phyloP scores from a whole-genome alignment of 768 basidiomycete species.

The Hypholoma sublateritium region DNA sequence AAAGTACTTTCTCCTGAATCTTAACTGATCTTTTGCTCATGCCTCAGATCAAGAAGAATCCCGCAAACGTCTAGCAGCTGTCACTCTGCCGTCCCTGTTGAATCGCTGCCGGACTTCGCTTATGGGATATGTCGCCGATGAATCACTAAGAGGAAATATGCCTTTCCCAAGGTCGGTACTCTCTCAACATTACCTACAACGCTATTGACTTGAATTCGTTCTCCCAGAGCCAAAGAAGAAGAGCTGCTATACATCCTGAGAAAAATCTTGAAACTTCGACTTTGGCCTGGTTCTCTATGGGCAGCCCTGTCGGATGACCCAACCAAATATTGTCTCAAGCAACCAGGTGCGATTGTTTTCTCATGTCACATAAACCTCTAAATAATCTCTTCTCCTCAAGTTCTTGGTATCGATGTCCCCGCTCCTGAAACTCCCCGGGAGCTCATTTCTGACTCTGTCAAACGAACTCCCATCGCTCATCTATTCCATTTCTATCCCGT shows the following conservation, averaged over 20 bases:
- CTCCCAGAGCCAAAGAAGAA: slow-evolving; percentile 75
- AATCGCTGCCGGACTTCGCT: slow-evolving; percentile 73
- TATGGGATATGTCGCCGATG: slow-evolving; percentile 79
- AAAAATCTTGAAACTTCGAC: slow-evolving; percentile 67
- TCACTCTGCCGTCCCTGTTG: slow-evolving; percentile 71
- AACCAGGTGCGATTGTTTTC: slow-evolving; percentile 46
- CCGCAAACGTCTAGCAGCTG: slow-evolving; percentile 67
- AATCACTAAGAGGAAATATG: slow-evolving; percentile 77
- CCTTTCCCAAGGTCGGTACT: slow-evolving; percentile 76
- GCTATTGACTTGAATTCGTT: background rate
- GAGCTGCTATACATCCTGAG: slow-evolving; percentile 84
- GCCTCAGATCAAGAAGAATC: slow-evolving; percentile 56
- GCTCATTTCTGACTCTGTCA: slow-evolving; percentile 69
- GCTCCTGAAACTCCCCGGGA: slow-evolving; percentile 48
- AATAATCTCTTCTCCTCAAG: slow-evolving; percentile 5
- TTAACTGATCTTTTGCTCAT: background rate
- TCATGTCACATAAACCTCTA: background rate
- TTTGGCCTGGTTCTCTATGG: slow-evolving; percentile 79
- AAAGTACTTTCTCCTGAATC: background rate
- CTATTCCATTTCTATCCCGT: slow-evolving; percentile 86
- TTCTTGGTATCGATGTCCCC: slow-evolving; percentile 28
- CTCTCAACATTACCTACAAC: background rate
- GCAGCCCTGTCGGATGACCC: slow-evolving; percentile 71
- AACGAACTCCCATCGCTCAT: slow-evolving; percentile 77
- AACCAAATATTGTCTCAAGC: slow-evolving; percentile 48